Conservation (phyloP, 2,329 filamentous ascomycete species). For the Calonectria naviculata region DNA sequence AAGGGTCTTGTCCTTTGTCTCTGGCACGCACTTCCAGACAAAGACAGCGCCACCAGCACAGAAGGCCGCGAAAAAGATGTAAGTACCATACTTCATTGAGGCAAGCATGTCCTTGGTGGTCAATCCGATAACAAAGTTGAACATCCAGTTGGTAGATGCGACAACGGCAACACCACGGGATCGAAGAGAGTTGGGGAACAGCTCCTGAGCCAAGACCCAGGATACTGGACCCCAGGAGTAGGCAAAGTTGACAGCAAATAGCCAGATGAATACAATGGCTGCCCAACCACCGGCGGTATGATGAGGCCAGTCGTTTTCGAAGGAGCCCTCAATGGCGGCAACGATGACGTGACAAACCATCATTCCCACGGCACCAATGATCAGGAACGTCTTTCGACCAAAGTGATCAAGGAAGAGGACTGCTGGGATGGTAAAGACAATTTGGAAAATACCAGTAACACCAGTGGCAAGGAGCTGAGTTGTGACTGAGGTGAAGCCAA, state of each 20-base stretch:
- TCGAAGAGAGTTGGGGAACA: slow-evolving; percentile 1
- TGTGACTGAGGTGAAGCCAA: background rate
- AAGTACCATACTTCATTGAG: background rate
- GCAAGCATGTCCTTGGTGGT: background rate
- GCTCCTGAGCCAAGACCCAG: background rate
- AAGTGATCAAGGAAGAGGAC: background rate
- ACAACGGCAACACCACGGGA: slow-evolving; percentile 1
- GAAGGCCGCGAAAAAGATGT: background rate
- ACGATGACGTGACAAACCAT: background rate
- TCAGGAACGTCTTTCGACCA: background rate
- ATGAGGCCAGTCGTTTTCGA: background rate
- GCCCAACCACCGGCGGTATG: background rate
- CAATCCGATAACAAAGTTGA: slow-evolving; percentile 1
- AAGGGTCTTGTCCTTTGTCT: background rate
- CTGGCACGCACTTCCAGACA: slow-evolving; percentile 2
- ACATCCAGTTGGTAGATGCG: slow-evolving; percentile 1
- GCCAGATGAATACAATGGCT: background rate
- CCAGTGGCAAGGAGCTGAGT: background rate
- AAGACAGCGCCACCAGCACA: background rate
- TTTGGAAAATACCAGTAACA: background rate
- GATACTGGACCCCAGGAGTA: slow-evolving; percentile 2
- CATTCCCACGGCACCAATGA: background rate
- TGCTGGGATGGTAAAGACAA: background rate
- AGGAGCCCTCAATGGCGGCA: background rate
- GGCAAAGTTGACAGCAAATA: background rate